Conservation (phyloP, 2,329 filamentous ascomycete genomes). For the Aspergillus japonicus region DNA sequence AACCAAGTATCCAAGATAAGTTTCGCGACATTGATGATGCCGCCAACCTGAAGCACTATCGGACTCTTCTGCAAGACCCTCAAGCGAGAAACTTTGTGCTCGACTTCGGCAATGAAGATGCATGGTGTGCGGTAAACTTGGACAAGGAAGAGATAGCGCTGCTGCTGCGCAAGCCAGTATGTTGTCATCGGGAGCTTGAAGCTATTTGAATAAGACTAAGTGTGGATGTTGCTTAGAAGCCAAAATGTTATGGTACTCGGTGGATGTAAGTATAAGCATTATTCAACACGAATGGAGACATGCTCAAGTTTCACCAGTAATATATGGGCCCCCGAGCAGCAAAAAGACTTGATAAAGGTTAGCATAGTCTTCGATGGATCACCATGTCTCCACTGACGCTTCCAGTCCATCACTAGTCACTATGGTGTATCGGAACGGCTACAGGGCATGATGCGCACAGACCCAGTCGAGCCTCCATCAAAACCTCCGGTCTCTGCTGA, state of each 20-base stretch:
- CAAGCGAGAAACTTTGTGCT: slow-evolving; percentile 43
- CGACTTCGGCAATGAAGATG: slow-evolving; percentile 45
- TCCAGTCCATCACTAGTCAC: slow-evolving; percentile 52
- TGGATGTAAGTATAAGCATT: slow-evolving; percentile 62
- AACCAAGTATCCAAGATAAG: slow-evolving; percentile 21
- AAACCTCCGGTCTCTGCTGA: slow-evolving; percentile 19
- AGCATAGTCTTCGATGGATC: background rate
- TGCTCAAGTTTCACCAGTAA: slow-evolving; percentile 50
- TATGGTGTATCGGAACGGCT: slow-evolving; percentile 70
- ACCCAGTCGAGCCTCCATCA: slow-evolving; percentile 43
- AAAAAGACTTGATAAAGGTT: slow-evolving; percentile 56
- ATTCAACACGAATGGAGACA: background rate
- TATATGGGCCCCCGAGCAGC: slow-evolving; percentile 66
- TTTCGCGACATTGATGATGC: slow-evolving; percentile 42
- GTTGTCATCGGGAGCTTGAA: slow-evolving; percentile 5
- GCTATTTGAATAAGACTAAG: background rate
- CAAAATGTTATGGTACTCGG: slow-evolving; percentile 55
- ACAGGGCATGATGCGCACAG: slow-evolving; percentile 61
- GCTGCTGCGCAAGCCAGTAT: slow-evolving; percentile 36
- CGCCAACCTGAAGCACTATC: slow-evolving; percentile 30
- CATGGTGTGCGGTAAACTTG: slow-evolving; percentile 42
- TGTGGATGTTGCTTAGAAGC: slow-evolving; percentile 35
- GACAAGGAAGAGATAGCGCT: slow-evolving; percentile 33
- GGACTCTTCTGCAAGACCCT: slow-evolving; percentile 28
- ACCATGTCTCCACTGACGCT: slow-evolving; percentile 7